These are phyloP conservation scores for Kondoa malvinella DNA, from an alignment of 768 basidiomycete genomes.

Conservation along the genomic window DNA sequence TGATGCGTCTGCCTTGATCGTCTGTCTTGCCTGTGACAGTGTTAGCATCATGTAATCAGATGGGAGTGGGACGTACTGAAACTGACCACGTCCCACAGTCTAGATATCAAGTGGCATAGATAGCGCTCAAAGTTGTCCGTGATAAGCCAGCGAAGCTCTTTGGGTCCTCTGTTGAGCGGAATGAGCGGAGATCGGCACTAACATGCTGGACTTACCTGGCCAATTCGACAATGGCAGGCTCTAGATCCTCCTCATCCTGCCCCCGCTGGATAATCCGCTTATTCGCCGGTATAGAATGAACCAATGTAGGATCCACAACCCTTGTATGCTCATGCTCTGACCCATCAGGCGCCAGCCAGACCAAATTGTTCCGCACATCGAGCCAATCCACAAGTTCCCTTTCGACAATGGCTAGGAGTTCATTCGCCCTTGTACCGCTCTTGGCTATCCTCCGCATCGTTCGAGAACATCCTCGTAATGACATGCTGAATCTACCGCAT, in stretches of 20 bases:
- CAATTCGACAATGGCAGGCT: not conserved
- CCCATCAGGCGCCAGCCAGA: not conserved
- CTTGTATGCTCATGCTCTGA: not conserved
- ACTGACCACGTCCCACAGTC: conserved; percentile 2
- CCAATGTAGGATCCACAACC: not conserved
- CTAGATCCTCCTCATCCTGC: not conserved
- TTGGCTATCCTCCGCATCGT: not conserved
- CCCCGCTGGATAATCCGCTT: not conserved
- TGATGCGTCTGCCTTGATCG: not conserved
- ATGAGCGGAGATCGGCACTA: too few species aligned
- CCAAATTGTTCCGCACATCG: not conserved
- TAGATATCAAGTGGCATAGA: not conserved
- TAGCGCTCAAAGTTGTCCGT: not conserved
- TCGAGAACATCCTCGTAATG: not conserved
- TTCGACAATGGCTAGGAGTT: not conserved
- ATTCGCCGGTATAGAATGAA: not conserved
- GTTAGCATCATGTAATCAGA: conserved; percentile 1
- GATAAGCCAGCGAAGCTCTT: not conserved
- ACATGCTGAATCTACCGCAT: not conserved
- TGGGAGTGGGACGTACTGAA: not conserved
- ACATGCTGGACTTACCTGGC: too few species aligned
- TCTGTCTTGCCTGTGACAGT: not conserved
- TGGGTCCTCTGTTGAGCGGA: too few species aligned
- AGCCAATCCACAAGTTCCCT: not conserved
- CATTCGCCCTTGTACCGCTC: not conserved